Evolutionary conservation across 495 filamentous ascomycete species (phyloP).

Genomic region (Polyplosphaeria fusca): DNA sequence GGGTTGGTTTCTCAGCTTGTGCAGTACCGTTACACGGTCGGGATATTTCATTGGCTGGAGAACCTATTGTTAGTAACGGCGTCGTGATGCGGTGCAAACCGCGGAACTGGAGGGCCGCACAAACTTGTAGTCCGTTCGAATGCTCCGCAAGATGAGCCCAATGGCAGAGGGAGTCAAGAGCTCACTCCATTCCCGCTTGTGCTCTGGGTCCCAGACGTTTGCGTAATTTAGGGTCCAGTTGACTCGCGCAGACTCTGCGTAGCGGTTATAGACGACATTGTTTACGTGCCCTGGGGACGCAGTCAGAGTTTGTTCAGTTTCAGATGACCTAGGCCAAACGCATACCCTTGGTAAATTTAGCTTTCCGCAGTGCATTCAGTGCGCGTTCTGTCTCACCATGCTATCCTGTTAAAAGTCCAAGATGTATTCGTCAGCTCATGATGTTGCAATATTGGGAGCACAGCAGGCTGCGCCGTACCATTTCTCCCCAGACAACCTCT

Average conservation of each 20-base stretch:
- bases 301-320: constrained; percentile 9
- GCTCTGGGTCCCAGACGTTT: constrained; percentile 60
- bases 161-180: constrained; percentile 62
- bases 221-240: constrained; percentile 81
- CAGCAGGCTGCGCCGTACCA: constrained; percentile 55
- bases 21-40: constrained; percentile 82
- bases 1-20: constrained; percentile 65
- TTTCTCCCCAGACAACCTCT: constrained; percentile 85
- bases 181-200: constrained; percentile 66
- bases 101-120: no score
- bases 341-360: constrained; percentile 33
- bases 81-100: no score
- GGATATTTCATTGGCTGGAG: constrained; percentile 81
- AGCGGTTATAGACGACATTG: constrained; percentile 79
- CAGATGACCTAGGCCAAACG: background rate
- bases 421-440: constrained; percentile 19
- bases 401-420: constrained; percentile 47
- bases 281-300: constrained; percentile 70
- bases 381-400: constrained; percentile 51
- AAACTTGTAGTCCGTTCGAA: constrained; percentile 89
- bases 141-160: constrained; percentile 77
- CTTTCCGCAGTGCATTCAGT: constrained; percentile 2
- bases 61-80: constrained; percentile 1
- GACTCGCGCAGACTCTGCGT: constrained; percentile 79
- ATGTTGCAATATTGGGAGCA: constrained; percentile 7